Evolutionary conservation across 2,329 filamentous ascomycete genomes (phyloP).

Genomic region (Diaporthe longicolla): DNA sequence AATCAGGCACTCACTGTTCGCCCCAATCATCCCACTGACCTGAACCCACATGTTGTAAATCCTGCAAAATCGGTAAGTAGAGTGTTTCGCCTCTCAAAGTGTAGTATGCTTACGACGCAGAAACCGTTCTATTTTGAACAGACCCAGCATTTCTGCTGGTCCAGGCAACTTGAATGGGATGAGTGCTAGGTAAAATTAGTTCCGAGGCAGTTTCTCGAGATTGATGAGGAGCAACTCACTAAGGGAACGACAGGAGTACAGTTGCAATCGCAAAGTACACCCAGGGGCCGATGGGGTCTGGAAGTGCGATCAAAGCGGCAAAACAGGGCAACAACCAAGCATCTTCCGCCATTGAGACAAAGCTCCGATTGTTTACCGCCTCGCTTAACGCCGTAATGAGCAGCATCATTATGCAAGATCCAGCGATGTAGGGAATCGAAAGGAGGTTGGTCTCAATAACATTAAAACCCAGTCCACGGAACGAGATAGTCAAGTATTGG

Average conservation of each 20-base stretch:
- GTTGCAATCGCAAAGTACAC: constrained; percentile 21
- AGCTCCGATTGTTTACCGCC: constrained; percentile 56
- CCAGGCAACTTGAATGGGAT: constrained; percentile 59
- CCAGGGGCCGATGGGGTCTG: constrained; percentile 16
- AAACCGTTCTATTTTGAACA: constrained; percentile 70
- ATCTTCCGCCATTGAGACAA: constrained; percentile 59
- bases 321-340: constrained; percentile 69
- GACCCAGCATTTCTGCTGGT: constrained; percentile 70
- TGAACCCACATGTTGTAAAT: constrained; percentile 64
- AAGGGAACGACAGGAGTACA: constrained; percentile 10
- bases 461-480: constrained; percentile 63
- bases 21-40: constrained; percentile 60
- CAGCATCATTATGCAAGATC: constrained; percentile 53
- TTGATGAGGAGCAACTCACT: not conserved
- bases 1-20: constrained; percentile 45
- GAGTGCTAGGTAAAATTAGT: not conserved
- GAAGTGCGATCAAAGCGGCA: constrained; percentile 1
- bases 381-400: constrained; percentile 62
- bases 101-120: constrained; percentile 55
- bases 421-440: constrained; percentile 58
- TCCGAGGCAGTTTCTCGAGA: too few relatives aligned
- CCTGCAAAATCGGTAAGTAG: not conserved
- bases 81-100: rapidly evolving
- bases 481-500: constrained; percentile 66
- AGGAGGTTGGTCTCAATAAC: constrained; percentile 69